Base-by-base conservation (phyloP, 1,139 yeast genomes). In the Sporopachydermia cereana region DNA sequence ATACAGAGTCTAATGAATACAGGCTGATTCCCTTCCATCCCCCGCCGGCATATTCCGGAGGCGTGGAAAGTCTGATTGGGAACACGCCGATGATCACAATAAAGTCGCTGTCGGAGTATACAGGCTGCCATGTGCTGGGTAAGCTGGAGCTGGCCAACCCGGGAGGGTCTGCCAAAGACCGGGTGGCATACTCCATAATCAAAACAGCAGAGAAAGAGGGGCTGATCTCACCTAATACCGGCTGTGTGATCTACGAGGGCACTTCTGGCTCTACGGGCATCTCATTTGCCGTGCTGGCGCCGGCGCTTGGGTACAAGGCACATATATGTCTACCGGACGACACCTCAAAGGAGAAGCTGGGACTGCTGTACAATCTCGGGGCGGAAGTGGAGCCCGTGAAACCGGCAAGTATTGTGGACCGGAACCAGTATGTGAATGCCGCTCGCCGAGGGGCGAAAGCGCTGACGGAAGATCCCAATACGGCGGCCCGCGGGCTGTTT, bases 191-290 rank as follows among this genome's bases (percentile, higher is more conserved):
- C 44, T 84, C 94, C 1, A 83, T 91, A 53, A 81, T 89, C 27
- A 65, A 76, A 46, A 75, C 74, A 18, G 84, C 84, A 46, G 96
- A 85, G 60, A 47, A 53, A 12, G 51, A 57, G 41, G 93, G 91
- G 0, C 59, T 67, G 14, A 60, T 89, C 41, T 60, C 65, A 5
- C 89, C 88, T 0, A 59, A 76, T 47, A 55, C 67, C 45, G 78
- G 76, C 2, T 88, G 84, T 57, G 72, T 79, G 18, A 77, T 85
- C 3, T 88, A 81, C 59, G 98, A 91, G 65, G 98, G 98, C 2
- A 91, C 97, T 0, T 80, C 93, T 9, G 97, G 97, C 0, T 85
- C 96, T 0, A 91, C 98, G 0, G 98, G 98, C 5, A 91, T 91
- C 24, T 84, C 96, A 2, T 74, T 91, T 53, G 96, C 97, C 1